Conservation (phyloP, 805 yeast species). For the Kregervanrija fluxuum region DNA sequence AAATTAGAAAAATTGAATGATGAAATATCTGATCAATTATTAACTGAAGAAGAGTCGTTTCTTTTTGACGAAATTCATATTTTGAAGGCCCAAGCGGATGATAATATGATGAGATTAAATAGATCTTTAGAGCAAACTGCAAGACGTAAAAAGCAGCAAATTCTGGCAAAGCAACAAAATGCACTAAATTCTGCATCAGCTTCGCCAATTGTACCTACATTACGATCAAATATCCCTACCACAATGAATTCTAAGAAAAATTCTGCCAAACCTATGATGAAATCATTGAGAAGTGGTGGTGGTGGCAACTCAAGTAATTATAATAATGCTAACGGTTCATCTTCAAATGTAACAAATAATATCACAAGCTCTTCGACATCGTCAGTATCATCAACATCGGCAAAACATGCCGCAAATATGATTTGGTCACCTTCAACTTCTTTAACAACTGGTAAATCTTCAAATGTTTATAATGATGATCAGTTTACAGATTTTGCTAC, state of each 20-base stretch:
- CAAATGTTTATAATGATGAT: conserved; percentile 12
- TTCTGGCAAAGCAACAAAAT: no score
- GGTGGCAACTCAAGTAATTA: no score
- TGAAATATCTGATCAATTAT: conserved; percentile 23
- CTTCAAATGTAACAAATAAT: no score
- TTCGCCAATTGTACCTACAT: no score
- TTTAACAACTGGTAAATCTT: conserved; percentile 18
- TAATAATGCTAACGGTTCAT: no score
- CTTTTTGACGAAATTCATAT: conserved; percentile 33
- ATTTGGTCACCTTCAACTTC: conserved; percentile 32
- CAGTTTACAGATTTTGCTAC: conserved; percentile 23
- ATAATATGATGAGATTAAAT: conserved; percentile 33
- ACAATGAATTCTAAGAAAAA: no score
- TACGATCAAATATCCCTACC: no score
- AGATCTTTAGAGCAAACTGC: background rate
- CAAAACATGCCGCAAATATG: conserved; percentile 30
- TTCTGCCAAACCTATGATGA: no score
- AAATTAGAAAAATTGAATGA: conserved; percentile 49
- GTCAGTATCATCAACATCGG: conserved; percentile 15
- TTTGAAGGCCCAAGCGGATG: conserved; percentile 28
- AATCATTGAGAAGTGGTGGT: no score
- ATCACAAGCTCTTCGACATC: background rate
- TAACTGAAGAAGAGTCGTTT: conserved; percentile 41
- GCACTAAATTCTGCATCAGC: no score
- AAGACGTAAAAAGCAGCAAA: no score